A percentile compares a stretch with the other conserved stretches of the same genome.
phyloP scores from a whole-genome alignment of 345 rosid species.

The Passiflora organensis region DNA sequence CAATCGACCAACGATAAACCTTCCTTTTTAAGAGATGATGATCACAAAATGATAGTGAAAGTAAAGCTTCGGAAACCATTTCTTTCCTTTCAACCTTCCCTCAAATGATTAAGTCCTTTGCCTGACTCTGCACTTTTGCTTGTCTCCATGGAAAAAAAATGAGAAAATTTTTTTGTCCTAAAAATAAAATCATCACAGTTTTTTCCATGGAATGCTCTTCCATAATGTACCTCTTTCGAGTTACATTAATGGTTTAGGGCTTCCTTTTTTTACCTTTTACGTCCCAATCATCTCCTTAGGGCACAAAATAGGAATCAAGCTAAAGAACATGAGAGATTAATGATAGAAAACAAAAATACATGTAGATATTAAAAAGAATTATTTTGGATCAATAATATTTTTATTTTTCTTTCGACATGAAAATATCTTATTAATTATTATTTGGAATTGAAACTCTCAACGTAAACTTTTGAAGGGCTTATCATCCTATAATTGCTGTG shows the following conservation, averaged over 20 bases:
- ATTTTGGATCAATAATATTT: too few relatives aligned
- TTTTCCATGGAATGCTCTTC: not conserved
- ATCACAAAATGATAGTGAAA: slow-evolving; percentile 35
- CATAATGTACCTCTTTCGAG: too few relatives aligned
- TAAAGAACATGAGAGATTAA: too few relatives aligned
- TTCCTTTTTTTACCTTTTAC: too few relatives aligned
- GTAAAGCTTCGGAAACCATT: slow-evolving; percentile 25
- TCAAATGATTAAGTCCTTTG: slow-evolving; percentile 28
- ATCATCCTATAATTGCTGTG: slow-evolving; percentile 24
- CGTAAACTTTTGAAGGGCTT: not conserved
- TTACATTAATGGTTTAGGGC: too few relatives aligned
- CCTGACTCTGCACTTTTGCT: slow-evolving; percentile 5
- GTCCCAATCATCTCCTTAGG: too few relatives aligned
- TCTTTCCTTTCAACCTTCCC: slow-evolving; percentile 32
- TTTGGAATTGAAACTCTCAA: too few relatives aligned
- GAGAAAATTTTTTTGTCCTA: slow-evolving; percentile 4
- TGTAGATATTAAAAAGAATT: too few relatives aligned
- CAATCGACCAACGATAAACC: slow-evolving; percentile 30
- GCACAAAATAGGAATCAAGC: too few relatives aligned
- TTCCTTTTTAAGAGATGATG: slow-evolving; percentile 40
- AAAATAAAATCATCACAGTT: not conserved
- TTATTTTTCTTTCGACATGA: too few relatives aligned
- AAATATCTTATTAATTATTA: too few relatives aligned
- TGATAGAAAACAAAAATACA: too few relatives aligned
- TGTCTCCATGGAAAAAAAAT: slow-evolving; percentile 16